A percentile compares a stretch with the other conserved stretches of the same genome.
Evolutionary conservation across 1,284 basidiomycete species (phyloP).

Genomic region (Agaricales sp.): DNA sequence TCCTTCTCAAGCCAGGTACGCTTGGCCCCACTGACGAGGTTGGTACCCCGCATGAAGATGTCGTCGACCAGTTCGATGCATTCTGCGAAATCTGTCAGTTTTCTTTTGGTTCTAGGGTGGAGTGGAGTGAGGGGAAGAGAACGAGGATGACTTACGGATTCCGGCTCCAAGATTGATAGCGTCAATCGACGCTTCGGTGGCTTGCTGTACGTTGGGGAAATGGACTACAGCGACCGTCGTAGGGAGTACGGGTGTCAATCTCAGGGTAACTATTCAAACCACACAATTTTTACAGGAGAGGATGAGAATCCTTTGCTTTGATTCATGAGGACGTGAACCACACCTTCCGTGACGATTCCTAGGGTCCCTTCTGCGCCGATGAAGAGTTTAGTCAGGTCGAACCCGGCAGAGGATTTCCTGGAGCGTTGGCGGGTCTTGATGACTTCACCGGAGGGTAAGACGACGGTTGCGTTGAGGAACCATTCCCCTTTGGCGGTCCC

Average conservation of each 20-base stretch:
- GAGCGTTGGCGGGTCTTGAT: slow-evolving; percentile 87
- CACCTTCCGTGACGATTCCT: slow-evolving; percentile 87
- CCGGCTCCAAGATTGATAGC: slow-evolving; percentile 67
- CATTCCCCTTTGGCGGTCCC: slow-evolving; percentile 80
- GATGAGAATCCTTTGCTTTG: neutral
- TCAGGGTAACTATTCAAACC: slow-evolving; percentile 57
- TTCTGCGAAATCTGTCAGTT: slow-evolving; percentile 24
- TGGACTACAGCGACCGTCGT: slow-evolving; percentile 64
- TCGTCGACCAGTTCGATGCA: slow-evolving; percentile 76
- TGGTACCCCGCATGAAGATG: slow-evolving; percentile 62
- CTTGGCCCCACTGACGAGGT: slow-evolving; percentile 41
- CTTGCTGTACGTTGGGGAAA: slow-evolving; percentile 53
- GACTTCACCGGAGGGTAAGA: slow-evolving; percentile 83
- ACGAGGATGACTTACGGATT: slow-evolving; percentile 40
- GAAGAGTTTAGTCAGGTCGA: slow-evolving; percentile 86
- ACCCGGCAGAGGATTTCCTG: slow-evolving; percentile 85
- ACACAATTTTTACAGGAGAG: slow-evolving; percentile 21
- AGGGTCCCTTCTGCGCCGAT: slow-evolving; percentile 93
- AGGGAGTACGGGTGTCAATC: slow-evolving; percentile 73
- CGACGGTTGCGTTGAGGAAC: slow-evolving; percentile 81
- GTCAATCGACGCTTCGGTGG: slow-evolving; percentile 67
- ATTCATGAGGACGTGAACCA: slow-evolving; percentile 3
- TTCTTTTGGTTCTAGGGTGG: slow-evolving; percentile 1
- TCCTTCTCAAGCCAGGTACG: slow-evolving; percentile 55
- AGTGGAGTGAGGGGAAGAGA: slow-evolving; percentile 1